Evolutionary conservation across 1,139 yeast species (phyloP), one percentile per base, ranked within the genome.

Genomic region (Debaryomycetaceae sp.): DNA sequence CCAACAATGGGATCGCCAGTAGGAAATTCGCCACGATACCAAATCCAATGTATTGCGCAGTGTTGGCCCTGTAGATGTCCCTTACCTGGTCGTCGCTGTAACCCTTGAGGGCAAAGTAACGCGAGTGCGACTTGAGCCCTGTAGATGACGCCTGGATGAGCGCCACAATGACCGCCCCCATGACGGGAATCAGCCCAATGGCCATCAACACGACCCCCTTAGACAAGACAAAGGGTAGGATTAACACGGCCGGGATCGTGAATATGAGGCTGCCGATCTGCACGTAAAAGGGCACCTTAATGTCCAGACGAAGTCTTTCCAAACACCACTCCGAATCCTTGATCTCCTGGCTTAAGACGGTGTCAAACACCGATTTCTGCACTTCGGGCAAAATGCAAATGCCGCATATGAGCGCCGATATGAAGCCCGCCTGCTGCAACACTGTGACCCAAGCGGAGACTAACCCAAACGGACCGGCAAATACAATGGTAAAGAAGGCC

Each of bases 71-170:
- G 37, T 58, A 63, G 13, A 55, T 46, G 14, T 36, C 41, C 27
- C 46, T 47, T 16, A 61, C 53, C 36, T 62, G 75, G 5, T 63
- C 54, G n/a, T 56, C 52, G 33, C 62, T 58, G 44, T 64, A 71
- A 2, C 77, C 79, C 45, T 77, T 78, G 29, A 82, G 59, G 21
- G 67, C 67, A 43, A 75, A 82, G 47, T 81, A 83, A 28, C 89
- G 58, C 10, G 58, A 48, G 37, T 80, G 88, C 12, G 75, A 65
- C 29, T 61, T 58, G 32, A 67, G 58, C 0, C 83, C 89, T 30
- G 72, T 71, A 16, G 72, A 59, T 0, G 84, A 78, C 2, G 85
- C 80, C 34, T 71, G 73, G 13, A 79, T 39, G 4, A 77, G 40
- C 10, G 79, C 58, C 5, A 75, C 66, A 8, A 78, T 29, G 3